Evolutionary conservation across 83 land plant species (phyloP).

Genomic region (Picea abies): DNA sequence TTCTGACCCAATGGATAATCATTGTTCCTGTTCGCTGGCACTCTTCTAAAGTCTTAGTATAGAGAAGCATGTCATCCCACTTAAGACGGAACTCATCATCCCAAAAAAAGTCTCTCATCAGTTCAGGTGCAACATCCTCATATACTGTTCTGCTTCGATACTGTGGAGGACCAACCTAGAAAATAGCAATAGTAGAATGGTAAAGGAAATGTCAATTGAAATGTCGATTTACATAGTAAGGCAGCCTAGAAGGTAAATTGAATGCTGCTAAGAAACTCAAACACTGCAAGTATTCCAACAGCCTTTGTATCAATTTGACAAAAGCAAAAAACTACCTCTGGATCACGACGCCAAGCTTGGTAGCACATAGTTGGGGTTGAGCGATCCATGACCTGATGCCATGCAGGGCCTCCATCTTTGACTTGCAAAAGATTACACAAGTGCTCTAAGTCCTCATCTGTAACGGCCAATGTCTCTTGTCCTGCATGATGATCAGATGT

Average conservation of each 20-base stretch:
- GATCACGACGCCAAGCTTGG: constrained; percentile 88
- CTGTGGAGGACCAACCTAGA: constrained; percentile 72
- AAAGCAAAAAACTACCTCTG: constrained; percentile 34
- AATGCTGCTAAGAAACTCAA: too few species aligned
- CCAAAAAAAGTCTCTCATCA: constrained; percentile 64
- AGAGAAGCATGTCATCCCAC: constrained; percentile 74
- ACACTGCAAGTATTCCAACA: too few species aligned
- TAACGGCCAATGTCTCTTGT: constrained; percentile 21
- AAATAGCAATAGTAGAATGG: too few species aligned
- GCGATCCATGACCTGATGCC: constrained; percentile 78
- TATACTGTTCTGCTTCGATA: constrained; percentile 72
- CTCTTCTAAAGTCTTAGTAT: constrained; percentile 39
- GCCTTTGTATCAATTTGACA: neutral
- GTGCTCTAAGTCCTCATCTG: constrained; percentile 61
- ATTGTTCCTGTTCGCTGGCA: constrained; percentile 50
- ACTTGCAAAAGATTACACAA: constrained; percentile 59
- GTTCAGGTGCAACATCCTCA: constrained; percentile 58
- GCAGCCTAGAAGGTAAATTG: neutral
- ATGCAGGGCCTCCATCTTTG: constrained; percentile 50
- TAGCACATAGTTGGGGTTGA: constrained; percentile 63
- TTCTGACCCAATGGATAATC: constrained; percentile 52
- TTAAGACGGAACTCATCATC: constrained; percentile 59
- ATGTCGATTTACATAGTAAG: too few species aligned
- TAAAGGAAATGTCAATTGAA: neutral
- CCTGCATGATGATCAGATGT: neutral